Evolutionary conservation across 495 filamentous ascomycete species (phyloP), one percentile per base, ranked within the genome.

Genomic region (Pseudevernia furfuracea): DNA sequence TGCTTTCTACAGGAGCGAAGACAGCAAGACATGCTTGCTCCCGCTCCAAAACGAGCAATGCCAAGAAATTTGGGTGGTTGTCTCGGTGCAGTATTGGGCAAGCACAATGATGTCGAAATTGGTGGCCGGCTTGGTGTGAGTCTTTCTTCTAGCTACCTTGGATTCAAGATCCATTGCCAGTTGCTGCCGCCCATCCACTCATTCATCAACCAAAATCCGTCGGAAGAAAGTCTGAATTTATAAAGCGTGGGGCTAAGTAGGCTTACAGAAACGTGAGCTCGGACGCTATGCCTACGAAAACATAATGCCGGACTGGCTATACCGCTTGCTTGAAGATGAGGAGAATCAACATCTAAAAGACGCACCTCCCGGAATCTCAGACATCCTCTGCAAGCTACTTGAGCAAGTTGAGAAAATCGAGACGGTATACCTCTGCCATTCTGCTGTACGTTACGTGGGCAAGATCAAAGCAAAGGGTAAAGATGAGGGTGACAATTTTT

Each of bases 231-330:
- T 12, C 17, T 21, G 10, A 36, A 2, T 7, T 55, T 34, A 17
- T 36, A 21, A 19, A 28, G 7, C 15, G 15, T 17, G 7, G n/a
- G 17, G 17, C 52, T 55, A n/a, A 55, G 6, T 0, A 2, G 6
- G 7, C 4, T 9, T 21, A 55, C 64, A 81, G 79, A 80, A 76
- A 72, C 74, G 64, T 14, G 89, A 96, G 68, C 80, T 97, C 38
- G 92, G 92, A 1, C 89, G 86, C 15, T 84, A 93, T 75, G 90
- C 91, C 9, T 82, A 89, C 69, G 92, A 97, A 72, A 85, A 88
- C 43, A 81, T 82, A 64, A 97, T 97, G 92, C 92, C 92, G 2
- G 76, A 77, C 9, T 88, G 87, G 85, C 82, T 97, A 9, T 79
- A 81, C 14, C 78, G 80, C 30, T 75, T 88, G 69, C 81, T 96